Conservation (phyloP, 768 basidiomycete genomes). For the Pholiota molesta region DNA sequence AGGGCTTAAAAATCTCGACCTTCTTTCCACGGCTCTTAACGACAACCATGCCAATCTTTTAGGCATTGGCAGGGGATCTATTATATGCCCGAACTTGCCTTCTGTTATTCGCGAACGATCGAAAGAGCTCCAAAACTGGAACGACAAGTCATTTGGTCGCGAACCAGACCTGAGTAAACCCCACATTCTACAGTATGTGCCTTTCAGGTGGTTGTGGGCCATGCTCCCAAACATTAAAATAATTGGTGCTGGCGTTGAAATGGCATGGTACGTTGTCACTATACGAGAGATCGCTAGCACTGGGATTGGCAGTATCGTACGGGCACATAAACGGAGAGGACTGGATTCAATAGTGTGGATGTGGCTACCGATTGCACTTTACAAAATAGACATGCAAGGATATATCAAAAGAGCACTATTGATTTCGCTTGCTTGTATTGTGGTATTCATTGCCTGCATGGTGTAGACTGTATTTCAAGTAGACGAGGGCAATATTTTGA, state of each 20-base stretch:
- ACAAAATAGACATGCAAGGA: not conserved
- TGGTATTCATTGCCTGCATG: not conserved
- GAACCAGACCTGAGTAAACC: conserved; percentile 38
- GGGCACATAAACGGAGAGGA: conserved; percentile 29
- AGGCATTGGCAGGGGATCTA: conserved; percentile 72
- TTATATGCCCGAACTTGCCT: conserved; percentile 67
- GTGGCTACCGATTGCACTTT: conserved; percentile 46
- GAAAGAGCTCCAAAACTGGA: conserved; percentile 23
- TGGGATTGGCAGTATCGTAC: conserved; percentile 9
- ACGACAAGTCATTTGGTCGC: conserved; percentile 36
- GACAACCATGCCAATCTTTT: conserved; percentile 69
- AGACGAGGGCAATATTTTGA: not conserved
- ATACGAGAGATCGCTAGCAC: conserved; percentile 53
- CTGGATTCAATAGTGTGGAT: conserved; percentile 42
- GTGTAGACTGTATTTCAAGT: not conserved
- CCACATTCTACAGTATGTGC: conserved; percentile 21
- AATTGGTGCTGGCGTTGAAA: conserved; percentile 62
- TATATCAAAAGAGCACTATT: not conserved
- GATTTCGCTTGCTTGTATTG: not conserved
- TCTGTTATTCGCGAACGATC: conserved; percentile 31
- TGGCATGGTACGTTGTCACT: conserved; percentile 70
- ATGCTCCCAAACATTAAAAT: conserved; percentile 53
- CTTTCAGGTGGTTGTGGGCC: conserved; percentile 28
- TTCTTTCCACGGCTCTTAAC: conserved; percentile 54
- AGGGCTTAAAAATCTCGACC: conserved; percentile 64